Conservation (phyloP, 768 basidiomycete genomes). For the Austroboletus festivus region DNA sequence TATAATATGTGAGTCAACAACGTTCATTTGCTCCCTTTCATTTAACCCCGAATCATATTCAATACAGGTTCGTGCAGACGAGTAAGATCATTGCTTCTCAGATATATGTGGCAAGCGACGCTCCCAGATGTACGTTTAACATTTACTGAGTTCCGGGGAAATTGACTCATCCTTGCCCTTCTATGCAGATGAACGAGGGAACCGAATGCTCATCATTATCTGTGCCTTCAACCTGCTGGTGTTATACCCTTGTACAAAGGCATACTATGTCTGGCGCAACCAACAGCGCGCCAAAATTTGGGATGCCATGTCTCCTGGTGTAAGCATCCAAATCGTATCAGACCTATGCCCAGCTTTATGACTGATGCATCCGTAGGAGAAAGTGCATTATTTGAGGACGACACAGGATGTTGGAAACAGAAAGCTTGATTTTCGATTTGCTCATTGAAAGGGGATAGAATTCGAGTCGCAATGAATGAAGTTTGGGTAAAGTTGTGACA, state of each 20-base stretch:
- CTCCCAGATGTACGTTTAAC: constrained; percentile 43
- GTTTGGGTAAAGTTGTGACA: no score
- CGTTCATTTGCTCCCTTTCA: background rate
- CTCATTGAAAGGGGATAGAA: constrained; percentile 40
- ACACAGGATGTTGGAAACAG: constrained; percentile 54
- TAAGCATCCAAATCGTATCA: constrained; percentile 13
- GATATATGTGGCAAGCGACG: constrained; percentile 59
- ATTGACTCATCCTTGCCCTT: background rate
- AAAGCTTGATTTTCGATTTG: constrained; percentile 61
- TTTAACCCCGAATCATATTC: background rate
- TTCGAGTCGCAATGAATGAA: no score
- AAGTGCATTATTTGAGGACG: constrained; percentile 42
- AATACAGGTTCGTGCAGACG: constrained; percentile 41
- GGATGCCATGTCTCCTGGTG: constrained; percentile 53
- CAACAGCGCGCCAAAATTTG: constrained; percentile 50
- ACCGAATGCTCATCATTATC: constrained; percentile 50
- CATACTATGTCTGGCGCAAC: constrained; percentile 60
- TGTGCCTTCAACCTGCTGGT: constrained; percentile 48
- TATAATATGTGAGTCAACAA: constrained; percentile 46
- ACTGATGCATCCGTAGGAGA: constrained; percentile 38
- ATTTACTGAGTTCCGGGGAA: background rate
- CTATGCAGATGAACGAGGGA: constrained; percentile 53
- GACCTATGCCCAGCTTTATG: background rate
- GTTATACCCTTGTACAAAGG: constrained; percentile 52
- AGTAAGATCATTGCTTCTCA: constrained; percentile 44